Evolutionary conservation across 208 protist species (phyloP), one percentile per base, ranked within the genome.

Genomic region (Trypanosoma vivax): DNA sequence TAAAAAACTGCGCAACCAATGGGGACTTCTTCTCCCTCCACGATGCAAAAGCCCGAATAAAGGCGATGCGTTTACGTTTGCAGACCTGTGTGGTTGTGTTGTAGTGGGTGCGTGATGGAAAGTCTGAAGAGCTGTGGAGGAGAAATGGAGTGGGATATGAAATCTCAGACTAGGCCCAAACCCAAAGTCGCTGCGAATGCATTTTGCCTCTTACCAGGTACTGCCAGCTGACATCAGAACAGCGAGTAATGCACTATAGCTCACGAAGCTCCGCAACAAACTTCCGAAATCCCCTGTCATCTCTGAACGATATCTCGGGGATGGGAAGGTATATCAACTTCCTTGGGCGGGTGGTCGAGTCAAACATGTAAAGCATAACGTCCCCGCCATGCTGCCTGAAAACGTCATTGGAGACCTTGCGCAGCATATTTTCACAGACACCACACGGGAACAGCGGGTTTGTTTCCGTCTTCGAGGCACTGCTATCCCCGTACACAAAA

Each of bases 371-470:
- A 19, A 94, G 58, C 41, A 75, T 80, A 38, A 90, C 64, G 54
- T 90, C 78, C 35, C 76, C 76, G 28, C 83, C 72, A 68, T 89
- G 86, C 47, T 59, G 59, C 6, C 59, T 31, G 30, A 58, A 50
- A 18, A 94, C 81, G 45, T 94, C 88, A 45, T 76, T 78, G 34
- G 59, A 81, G 10, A 90, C 79, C 62, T 81, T 90, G 34, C 79
- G 80, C 37, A 94, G 59, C 83, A 92, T 94, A 58, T 92, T 94
- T 62, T 94, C 88, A 46, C 88, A 94, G 2, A 92, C 88, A 24
- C 88, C 88, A 47, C 88, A 94, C 9, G 88, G 88, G 50, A 94
- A 94, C 21, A 94, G 76, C 28, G 88, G 88, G 61, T 94, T 94
- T 13, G 70, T 39, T 41, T 94, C 79, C 50, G 78, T 80, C 41